Base-by-base conservation (phyloP, 371 early-diverging fungal species). In the Fennellomyces sp. region DNA sequence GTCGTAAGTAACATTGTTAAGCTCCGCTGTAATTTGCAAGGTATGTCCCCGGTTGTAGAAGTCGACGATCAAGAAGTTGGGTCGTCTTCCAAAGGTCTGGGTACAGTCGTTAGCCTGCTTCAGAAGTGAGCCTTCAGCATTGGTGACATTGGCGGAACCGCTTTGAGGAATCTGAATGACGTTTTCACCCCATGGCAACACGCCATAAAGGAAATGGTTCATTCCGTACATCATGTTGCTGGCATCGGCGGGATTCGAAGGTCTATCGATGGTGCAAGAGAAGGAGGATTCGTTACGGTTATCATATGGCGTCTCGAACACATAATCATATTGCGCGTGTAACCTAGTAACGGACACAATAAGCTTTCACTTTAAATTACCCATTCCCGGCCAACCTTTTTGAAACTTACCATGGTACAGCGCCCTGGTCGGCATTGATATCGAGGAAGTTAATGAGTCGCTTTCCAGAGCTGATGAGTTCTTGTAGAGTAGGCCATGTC, bases 21-120 rank as follows among this genome's bases (percentile, higher is more conserved):
- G 52, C 31, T 72, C 52, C 2, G 90, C 91, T 11, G 86, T 80
- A 52, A 76, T 71, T 39, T 76, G 53, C 52, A 87, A 61, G 5
- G 85, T 45, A 5, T 66, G 66, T 8, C 91, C 92, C 15, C 78
- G 54, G 29, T 92, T 87, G 61, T 88, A 92, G 68, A 86, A 92
- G 72, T 92, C 93, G 4, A 92, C 85, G 0, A 87, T 79, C 26
- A 92, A 70, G 69, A 86, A 92, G 68, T 83, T 91, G 42, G 91
- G 88, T 56, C 76, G 72, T 42, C 74, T 70, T 13, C 72, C 76
- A 63, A 86, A 87, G 2, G 76, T 74, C 3, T 63, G 23, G 21
- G 56, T 61, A 48, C 86, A 86, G 7, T 54, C 64, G 33, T 79
- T 61, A 49, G 80, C 80, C 47, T 86, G 81, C 10, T 50, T 49